phyloP scores from a whole-genome alignment of 2,329 filamentous ascomycete genomes.

The Aotearoamyces nothofagi region DNA sequence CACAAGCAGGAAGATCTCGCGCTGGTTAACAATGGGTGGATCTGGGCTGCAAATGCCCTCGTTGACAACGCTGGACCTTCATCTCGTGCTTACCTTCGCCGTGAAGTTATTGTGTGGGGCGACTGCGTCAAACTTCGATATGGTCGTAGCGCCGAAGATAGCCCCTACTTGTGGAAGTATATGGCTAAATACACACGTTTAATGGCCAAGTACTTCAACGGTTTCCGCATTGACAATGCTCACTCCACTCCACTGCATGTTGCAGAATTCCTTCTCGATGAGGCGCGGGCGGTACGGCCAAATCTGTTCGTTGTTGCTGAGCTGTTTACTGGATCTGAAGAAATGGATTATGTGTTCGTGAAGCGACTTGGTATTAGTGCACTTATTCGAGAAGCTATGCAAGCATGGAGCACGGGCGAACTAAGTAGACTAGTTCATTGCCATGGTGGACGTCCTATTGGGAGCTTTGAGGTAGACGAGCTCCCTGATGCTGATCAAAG shows the following conservation, averaged over 20 bases:
- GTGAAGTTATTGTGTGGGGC: conserved; percentile 96
- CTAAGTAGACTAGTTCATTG: conserved; percentile 85
- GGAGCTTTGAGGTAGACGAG: conserved; percentile 92
- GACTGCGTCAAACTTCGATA: conserved; percentile 97
- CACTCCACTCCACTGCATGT: conserved; percentile 93
- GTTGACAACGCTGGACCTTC: conserved; percentile 83
- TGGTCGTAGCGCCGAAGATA: conserved; percentile 65
- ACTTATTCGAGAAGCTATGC: conserved; percentile 94
- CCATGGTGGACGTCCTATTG: conserved; percentile 86
- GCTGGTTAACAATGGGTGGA: conserved; percentile 93
- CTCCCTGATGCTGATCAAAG: conserved; percentile 46
- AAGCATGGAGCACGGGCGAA: conserved; percentile 90
- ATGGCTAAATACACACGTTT: conserved; percentile 88
- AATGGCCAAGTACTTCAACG: conserved; percentile 88
- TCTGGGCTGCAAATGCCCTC: conserved; percentile 93
- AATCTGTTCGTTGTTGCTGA: conserved; percentile 89
- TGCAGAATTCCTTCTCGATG: conserved; percentile 85
- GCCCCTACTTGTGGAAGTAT: conserved; percentile 85
- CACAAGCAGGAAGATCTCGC: conserved; percentile 65
- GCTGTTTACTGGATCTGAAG: conserved; percentile 87
- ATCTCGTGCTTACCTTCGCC: conserved; percentile 83
- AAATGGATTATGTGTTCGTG: conserved; percentile 92
- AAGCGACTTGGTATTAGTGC: conserved; percentile 83
- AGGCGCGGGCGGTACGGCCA: conserved; percentile 76
- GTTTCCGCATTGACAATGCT: conserved; percentile 94